Evolutionary conservation across 2,329 filamentous ascomycete genomes (phyloP).

Genomic region (Fusarium newnesense): DNA sequence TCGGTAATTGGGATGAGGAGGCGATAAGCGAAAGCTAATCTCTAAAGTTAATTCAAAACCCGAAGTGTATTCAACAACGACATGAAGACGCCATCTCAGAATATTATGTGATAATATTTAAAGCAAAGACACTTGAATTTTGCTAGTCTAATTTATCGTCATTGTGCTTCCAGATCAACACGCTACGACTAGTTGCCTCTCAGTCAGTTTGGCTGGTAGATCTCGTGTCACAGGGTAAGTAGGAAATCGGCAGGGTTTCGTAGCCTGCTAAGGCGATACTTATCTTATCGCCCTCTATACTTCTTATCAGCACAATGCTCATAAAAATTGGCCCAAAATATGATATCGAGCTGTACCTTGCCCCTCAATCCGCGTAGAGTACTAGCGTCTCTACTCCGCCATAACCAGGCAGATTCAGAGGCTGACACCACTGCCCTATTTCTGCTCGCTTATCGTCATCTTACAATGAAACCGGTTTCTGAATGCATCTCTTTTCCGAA

Average conservation of each 20-base stretch:
- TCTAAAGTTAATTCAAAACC: neutral
- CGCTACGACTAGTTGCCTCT: neutral
- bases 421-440: neutral
- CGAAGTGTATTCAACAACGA: neutral
- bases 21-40: neutral
- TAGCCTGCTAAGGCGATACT: neutral
- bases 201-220: too few relatives aligned
- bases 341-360: rapidly evolving
- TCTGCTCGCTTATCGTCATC: neutral
- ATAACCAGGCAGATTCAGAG: neutral
- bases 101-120: too few relatives aligned
- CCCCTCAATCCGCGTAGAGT: rapidly evolving
- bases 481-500: rapidly evolving
- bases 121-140: too few relatives aligned
- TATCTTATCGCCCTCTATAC: neutral
- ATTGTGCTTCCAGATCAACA: too few relatives aligned
- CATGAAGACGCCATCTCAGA: too few relatives aligned
- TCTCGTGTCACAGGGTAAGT: neutral
- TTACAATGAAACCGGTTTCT: neutral
- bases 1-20: rapidly evolving
- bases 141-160: too few relatives aligned
- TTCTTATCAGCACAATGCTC: neutral
- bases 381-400: neutral
- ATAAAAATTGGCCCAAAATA: rapidly evolving
- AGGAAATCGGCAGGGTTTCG: neutral